A percentile compares a stretch with the other conserved stretches of the same genome.
These are phyloP conservation scores for Posidonia oceanica DNA, from an alignment of 116 monocot species.

Conservation along the genomic window DNA sequence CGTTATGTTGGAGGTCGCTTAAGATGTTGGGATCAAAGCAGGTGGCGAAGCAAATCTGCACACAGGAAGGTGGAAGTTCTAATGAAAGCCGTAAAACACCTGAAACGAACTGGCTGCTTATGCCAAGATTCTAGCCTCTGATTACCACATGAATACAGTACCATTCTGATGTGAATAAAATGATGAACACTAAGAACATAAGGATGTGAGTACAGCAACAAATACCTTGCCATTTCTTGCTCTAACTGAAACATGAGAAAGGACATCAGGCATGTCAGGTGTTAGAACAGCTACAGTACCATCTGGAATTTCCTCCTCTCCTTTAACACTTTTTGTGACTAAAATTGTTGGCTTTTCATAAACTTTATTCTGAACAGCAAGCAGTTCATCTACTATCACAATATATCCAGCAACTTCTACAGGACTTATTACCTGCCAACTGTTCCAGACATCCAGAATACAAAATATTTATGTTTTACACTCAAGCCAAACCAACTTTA, in stretches of 20 bases:
- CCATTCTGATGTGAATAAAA: no score
- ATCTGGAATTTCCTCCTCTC: slow-evolving; percentile 97
- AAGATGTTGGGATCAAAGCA: slow-evolving; percentile 81
- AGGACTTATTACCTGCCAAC: no score
- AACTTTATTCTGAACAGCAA: slow-evolving; percentile 64
- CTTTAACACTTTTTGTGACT: slow-evolving; percentile 74
- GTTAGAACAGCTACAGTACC: slow-evolving; percentile 83
- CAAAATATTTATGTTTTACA: no score
- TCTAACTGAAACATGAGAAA: slow-evolving; percentile 94
- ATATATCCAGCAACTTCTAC: slow-evolving; percentile 84
- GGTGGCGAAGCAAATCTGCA: slow-evolving; percentile 90
- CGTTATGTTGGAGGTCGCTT: slow-evolving; percentile 50
- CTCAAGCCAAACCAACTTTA: no score
- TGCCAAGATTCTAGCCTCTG: no score
- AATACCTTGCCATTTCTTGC: slow-evolving; percentile 92
- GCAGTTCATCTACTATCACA: slow-evolving; percentile 59
- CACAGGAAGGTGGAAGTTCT: not conserved
- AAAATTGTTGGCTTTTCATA: slow-evolving; percentile 53
- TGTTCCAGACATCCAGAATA: no score
- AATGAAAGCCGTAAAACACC: no score
- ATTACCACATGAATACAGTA: no score
- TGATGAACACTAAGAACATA: no score
- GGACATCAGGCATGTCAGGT: slow-evolving; percentile 94
- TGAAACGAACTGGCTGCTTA: no score
- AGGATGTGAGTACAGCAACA: not conserved